Conservation (phyloP, 768 basidiomycete species). For the Galerina marginata region DNA sequence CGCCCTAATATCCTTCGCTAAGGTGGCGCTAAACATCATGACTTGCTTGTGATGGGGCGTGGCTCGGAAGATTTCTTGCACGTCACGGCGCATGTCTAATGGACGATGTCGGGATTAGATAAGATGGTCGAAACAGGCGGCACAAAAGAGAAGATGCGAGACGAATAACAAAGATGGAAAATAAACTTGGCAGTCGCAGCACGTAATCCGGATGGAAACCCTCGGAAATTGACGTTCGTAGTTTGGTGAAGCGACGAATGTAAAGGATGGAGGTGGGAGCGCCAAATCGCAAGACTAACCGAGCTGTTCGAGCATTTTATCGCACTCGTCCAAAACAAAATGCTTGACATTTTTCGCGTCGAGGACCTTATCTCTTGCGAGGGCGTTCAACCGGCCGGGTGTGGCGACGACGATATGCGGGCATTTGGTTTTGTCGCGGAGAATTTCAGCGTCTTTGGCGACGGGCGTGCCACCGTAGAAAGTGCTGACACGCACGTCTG, state of each 20-base stretch:
- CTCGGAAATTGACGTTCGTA: constrained; percentile 23
- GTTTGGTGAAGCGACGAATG: constrained; percentile 29
- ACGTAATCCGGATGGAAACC: constrained; percentile 21
- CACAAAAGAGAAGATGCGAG: constrained; percentile 35
- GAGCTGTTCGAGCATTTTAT: constrained; percentile 99
- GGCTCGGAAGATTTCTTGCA: constrained; percentile 99
- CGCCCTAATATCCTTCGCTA: constrained; percentile 94
- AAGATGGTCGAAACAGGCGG: constrained; percentile 51
- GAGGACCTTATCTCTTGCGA: constrained; percentile 93
- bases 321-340: constrained; percentile 99
- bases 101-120: constrained; percentile 75
- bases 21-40: constrained; percentile 99
- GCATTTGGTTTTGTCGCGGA: constrained; percentile 96
- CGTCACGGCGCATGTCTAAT: constrained; percentile 99
- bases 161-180: constrained; percentile 34
- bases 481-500: constrained; percentile 94
- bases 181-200: constrained; percentile 24
- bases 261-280: constrained; percentile 54
- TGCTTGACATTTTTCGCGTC: constrained; percentile 98
- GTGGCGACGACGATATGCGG: constrained; percentile 99
- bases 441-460: constrained; percentile 89
- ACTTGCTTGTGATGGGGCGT: constrained; percentile 99
- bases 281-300: constrained; percentile 97
- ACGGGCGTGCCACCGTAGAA: constrained; percentile 98
- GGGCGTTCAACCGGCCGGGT: constrained; percentile 95